Evolutionary conservation across 78 protist genomes (phyloP), one percentile per base, ranked within the genome.

Genomic region (Bigelowiella natans): DNA sequence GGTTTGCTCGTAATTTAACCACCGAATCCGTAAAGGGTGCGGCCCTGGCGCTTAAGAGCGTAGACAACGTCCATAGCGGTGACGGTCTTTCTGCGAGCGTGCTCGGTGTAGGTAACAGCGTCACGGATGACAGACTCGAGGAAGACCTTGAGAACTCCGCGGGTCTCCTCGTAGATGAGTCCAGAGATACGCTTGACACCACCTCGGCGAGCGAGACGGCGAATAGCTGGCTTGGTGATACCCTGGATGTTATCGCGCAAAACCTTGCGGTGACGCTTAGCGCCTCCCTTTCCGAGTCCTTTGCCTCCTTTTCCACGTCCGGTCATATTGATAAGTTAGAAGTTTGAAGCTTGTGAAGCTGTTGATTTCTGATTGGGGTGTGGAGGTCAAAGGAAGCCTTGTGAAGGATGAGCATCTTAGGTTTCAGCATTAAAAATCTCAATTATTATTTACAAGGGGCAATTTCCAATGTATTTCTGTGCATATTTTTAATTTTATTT

Each of bases 181-280:
- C 88, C 92, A 0, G 88, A 83, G 92, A 89, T 89, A 28, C 92
- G 92, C 92, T 89, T 89, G 86, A 91, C 93, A 40, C 93, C 93
- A 29, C 93, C 93, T 36, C 93, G 89, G 37, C 93, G 93, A 29
- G 93, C 93, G 86, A 91, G 89, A 40, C 93, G 93, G 64, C 93
- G 93, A 39, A 91, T 91, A 31, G 93, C 93, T 31, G 93, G 93
- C 93, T 91, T 91, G 82, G 93, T 91, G 90, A 91, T 91, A 39
- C 93, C 93, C 93, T 85, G 89, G 90, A 91, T 86, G 89, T 83
- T 64, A 87, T 91, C 90, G 63, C 93, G 89, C 28, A 91, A 37
- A 29, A 87, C 90, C 86, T 91, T 91, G 73, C 93, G 51, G 89
- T 91, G 93, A 40, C 90, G 93, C 93, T 91, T 91, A 0, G 93